Evolutionary conservation across 306 rosid genomes (phyloP).

Genomic region (Castanea crenata): DNA sequence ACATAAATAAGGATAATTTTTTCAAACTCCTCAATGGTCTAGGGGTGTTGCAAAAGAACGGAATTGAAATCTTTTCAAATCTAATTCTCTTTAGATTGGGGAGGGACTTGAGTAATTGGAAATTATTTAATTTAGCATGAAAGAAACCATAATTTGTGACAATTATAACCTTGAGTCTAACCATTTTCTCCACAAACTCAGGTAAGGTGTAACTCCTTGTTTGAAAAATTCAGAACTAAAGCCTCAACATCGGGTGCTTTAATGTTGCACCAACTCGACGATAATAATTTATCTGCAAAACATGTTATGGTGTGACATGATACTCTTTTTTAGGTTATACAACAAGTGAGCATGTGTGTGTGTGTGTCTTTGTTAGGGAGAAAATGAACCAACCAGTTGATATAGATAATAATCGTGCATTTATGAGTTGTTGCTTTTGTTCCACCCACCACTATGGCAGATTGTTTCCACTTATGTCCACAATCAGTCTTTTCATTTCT

Average conservation of each 20-base stretch:
- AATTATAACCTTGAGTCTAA: neutral
- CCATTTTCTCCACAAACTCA: neutral
- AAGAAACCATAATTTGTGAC: neutral
- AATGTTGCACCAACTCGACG: neutral
- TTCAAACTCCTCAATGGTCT: slow-evolving; percentile 16
- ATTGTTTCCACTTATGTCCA: too few species aligned
- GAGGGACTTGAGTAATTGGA: neutral
- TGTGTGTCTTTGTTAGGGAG: neutral
- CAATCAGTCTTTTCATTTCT: too few species aligned
- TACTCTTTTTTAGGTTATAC: neutral
- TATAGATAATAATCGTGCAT: neutral
- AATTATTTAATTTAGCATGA: neutral
- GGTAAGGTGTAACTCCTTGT: neutral
- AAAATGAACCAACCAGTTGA: neutral
- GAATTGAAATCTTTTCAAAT: slow-evolving; percentile 19
- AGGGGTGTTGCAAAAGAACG: slow-evolving; percentile 3
- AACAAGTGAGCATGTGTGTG: too few species aligned
- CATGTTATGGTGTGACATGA: neutral
- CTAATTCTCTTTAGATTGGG: neutral
- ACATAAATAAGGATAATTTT: slow-evolving; percentile 41
- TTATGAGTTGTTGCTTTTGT: neutral
- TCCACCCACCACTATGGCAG: neutral
- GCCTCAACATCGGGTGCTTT: neutral
- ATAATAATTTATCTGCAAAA: neutral
- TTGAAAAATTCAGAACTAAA: neutral